phyloP scores from a whole-genome alignment of 2,329 filamentous ascomycete species.

The Penicillium aurantiogriseum region DNA sequence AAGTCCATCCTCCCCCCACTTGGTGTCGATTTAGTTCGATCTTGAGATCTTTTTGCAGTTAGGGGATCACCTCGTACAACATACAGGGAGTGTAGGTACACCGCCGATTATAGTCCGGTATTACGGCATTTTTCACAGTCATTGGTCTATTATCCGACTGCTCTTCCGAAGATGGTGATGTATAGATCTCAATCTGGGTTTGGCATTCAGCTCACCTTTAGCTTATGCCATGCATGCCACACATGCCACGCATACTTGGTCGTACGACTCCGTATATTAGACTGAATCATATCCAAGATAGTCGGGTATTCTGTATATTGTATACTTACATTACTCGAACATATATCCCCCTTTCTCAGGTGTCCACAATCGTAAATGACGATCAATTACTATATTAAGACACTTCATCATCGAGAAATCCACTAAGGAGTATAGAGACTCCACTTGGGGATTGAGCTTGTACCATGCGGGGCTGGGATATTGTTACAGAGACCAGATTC shows the following conservation, averaged over 20 bases:
- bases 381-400: constrained; percentile 22
- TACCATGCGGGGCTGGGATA: constrained; percentile 23
- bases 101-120: constrained; percentile 12
- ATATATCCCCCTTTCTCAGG: constrained; percentile 11
- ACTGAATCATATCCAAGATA: not conserved
- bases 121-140: not conserved
- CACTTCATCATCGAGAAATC: constrained; percentile 3
- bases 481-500: constrained; percentile 7
- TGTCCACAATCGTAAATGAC: constrained; percentile 6
- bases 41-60: constrained; percentile 11
- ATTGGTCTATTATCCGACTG: not conserved
- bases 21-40: constrained; percentile 17
- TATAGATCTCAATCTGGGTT: not conserved
- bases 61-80: not conserved
- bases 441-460: constrained; percentile 13
- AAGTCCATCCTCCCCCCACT: constrained; percentile 13
- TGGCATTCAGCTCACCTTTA: not conserved
- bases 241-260: not conserved
- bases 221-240: not conserved
- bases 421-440: not conserved
- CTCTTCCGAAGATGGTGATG: not conserved
- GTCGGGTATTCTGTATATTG: not conserved
- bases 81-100: constrained; percentile 10
- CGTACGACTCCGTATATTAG: not conserved
- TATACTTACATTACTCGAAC: not conserved